Evolutionary conservation across 257 asterid genomes (phyloP).

Genomic region (Euphrasia confusa): DNA sequence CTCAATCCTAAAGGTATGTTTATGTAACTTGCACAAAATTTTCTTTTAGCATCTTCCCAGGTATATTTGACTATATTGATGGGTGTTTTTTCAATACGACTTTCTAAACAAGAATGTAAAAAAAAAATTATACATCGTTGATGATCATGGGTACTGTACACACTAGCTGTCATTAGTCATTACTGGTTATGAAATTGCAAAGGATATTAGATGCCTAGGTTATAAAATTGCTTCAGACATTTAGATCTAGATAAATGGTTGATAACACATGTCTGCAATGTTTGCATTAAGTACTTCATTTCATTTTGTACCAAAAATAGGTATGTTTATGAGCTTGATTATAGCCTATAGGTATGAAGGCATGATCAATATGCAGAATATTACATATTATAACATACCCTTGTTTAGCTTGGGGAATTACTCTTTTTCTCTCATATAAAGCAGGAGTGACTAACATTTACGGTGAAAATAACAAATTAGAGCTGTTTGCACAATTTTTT

Average conservation of each 20-base stretch:
- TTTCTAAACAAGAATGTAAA: neutral
- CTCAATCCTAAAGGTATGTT: slow-evolving; percentile 65
- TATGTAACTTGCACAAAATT: slow-evolving; percentile 4
- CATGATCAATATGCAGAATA: neutral
- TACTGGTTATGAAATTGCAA: neutral
- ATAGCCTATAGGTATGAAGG: neutral
- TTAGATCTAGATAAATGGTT: neutral
- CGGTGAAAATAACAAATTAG: neutral
- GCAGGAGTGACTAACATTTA: neutral
- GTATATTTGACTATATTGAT: slow-evolving; percentile 1
- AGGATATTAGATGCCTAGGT: neutral
- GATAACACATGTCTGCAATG: slow-evolving; percentile 5
- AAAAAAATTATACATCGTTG: neutral
- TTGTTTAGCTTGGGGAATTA: neutral
- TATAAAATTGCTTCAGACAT: neutral
- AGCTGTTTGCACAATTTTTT: neutral
- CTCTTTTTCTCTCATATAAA: neutral
- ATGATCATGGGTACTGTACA: neutral
- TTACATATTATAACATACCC: neutral
- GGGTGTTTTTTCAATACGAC: slow-evolving; percentile 7
- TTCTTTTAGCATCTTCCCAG: neutral
- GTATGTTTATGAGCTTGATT: slow-evolving; percentile 10
- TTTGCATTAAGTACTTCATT: neutral
- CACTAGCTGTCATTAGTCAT: neutral
- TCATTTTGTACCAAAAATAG: neutral